Conservation (phyloP, 768 basidiomycete species). For the Leccinum imitatum region DNA sequence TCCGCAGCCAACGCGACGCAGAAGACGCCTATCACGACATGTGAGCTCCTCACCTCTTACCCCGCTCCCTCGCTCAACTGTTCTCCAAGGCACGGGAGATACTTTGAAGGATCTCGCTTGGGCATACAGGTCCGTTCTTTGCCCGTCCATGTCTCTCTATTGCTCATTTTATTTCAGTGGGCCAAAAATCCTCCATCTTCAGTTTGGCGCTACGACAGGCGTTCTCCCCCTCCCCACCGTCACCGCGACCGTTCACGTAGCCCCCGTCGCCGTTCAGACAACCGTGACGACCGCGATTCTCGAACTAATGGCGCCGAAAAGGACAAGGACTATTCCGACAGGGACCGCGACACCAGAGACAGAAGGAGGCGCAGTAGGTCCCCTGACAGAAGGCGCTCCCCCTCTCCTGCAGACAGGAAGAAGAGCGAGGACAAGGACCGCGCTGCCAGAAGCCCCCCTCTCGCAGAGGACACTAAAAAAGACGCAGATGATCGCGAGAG, state of each 20-base stretch:
- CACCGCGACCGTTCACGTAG: conserved; percentile 53
- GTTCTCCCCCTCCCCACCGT: conserved; percentile 44
- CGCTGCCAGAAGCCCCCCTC: conserved; percentile 47
- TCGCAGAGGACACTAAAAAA: conserved; percentile 40
- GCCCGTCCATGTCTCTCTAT: neutral
- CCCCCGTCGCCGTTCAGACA: conserved; percentile 46
- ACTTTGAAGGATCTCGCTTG: conserved; percentile 72
- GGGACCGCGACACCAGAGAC: conserved; percentile 40
- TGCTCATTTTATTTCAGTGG: conserved; percentile 49
- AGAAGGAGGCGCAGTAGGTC: conserved; percentile 51
- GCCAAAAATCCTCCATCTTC: conserved; percentile 81
- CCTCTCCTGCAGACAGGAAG: conserved; percentile 40
- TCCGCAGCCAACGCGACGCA: conserved; percentile 72
- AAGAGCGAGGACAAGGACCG: conserved; percentile 49
- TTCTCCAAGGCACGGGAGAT: conserved; percentile 62
- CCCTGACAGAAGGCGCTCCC: conserved; percentile 47
- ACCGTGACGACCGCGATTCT: conserved; percentile 40
- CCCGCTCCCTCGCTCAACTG: conserved; percentile 9
- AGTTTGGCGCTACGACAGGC: conserved; percentile 76
- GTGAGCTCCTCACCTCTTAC: conserved; percentile 42
- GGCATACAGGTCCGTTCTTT: conserved; percentile 60
- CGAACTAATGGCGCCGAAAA: conserved; percentile 39
- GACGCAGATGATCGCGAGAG: conserved; percentile 49
- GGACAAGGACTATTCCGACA: conserved; percentile 31
- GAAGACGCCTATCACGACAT: conserved; percentile 85